A percentile compares a stretch with the other conserved stretches of the same genome.
phyloP scores from a whole-genome alignment of 495 filamentous ascomycete genomes.

The Geoglossum glabrum region DNA sequence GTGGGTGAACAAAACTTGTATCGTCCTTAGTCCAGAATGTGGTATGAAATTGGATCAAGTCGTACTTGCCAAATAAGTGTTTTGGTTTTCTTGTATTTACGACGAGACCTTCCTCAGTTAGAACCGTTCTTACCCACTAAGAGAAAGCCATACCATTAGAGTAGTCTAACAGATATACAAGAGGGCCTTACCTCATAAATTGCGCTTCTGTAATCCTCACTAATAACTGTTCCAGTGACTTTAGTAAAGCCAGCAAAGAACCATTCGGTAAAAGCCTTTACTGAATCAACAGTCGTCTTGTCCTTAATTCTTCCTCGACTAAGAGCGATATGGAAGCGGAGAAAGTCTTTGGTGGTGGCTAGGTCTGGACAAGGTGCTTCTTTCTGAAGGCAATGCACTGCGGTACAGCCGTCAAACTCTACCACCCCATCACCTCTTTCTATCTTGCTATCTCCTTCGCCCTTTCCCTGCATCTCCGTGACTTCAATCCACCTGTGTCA shows the following conservation, averaged over 20 bases:
- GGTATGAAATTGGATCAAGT: not conserved
- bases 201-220: not conserved
- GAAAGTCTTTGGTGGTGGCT: not conserved
- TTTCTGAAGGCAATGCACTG: not conserved
- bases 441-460: not conserved
- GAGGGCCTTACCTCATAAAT: not conserved
- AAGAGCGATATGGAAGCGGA: not conserved
- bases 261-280: not conserved
- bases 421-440: not conserved
- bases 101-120: not conserved
- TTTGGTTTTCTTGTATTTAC: not conserved
- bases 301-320: not conserved
- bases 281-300: not conserved
- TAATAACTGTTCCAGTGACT: not conserved
- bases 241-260: not conserved
- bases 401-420: not conserved
- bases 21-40: not conserved
- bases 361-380: not conserved
- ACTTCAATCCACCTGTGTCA: not conserved
- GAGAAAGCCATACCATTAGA: not conserved
- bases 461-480: not conserved
- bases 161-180: not conserved
- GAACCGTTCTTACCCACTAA: not conserved
- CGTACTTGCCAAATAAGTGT: not conserved
- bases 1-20: not conserved